Evolutionary conservation across 176 grass and related monocot genomes (phyloP), one percentile per base, ranked within the genome.

Genomic region (Paspalum notatum): DNA sequence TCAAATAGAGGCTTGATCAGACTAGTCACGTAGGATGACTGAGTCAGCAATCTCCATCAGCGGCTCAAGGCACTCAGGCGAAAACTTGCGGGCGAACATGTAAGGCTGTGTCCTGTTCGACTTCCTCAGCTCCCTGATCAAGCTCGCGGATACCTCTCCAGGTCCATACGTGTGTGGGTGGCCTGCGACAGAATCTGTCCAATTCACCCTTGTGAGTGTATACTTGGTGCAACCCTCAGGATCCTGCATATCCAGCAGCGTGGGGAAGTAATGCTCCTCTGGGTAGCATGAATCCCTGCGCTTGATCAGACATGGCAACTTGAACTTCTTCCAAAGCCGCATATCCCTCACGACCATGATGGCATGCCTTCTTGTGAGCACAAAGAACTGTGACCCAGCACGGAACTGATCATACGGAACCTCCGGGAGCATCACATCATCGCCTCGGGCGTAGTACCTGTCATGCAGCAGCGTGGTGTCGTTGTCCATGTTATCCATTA

Each of bases 301-400:
- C 73, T 91, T 42, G 38, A 87, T 73, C 42, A 98, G 59, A 44
- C 95, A 98, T 26, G 95, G 95, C 78, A 91, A 53, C 80, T 89
- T 89, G 40, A 98, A 98, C 72, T 98, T 98, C 90, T 87, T 94
- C 95, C 95, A 98, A n/a, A 98, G 90, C 46, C 90, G 55, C 74
- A 93, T 87, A 79, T 98, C 95, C 61, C 95, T 85, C 52, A 98
- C 95, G 8, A 98, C 92, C 77, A 93, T 75, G 47, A 93, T 86
- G 62, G 95, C 90, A 71, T 99, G 95, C 42, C 87, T 86, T 68
- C 92, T 82, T 0, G 90, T 89, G 3, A 98, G 86, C 66, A 94
- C 86, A 61, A 98, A 98, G 81, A 98, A 98, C 86, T 98, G 95
- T 0, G 95, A 98, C 4, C 95, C 95, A 0, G 89, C 84, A 1